These are phyloP conservation scores for Selenicereus undatus DNA, from an alignment of 148 eudicot species.

Conservation along the genomic window DNA sequence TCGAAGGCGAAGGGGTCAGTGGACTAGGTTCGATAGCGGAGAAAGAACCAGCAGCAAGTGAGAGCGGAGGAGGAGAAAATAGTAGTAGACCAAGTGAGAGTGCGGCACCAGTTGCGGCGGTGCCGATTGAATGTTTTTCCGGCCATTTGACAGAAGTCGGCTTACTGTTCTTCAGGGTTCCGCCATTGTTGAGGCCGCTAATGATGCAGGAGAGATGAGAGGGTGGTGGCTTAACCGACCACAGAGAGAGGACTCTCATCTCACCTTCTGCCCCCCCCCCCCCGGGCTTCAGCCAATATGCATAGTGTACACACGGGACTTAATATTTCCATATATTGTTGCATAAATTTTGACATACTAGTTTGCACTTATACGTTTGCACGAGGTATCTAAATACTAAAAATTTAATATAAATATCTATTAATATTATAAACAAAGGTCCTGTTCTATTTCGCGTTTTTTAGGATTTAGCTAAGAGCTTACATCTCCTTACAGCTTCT, in stretches of 20 bases:
- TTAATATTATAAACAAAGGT: no score
- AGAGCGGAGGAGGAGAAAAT: conserved; percentile 41
- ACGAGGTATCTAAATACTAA: no score
- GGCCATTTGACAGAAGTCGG: conserved; percentile 23
- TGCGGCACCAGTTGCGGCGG: conserved; percentile 36
- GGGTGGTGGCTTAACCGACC: conserved; percentile 10
- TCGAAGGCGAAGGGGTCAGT: background rate
- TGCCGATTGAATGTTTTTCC: conserved; percentile 27
- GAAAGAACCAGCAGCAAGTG: conserved; percentile 26
- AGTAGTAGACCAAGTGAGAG: conserved; percentile 40
- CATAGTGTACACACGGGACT: no score
- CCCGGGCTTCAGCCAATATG: no score
- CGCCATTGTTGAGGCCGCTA: background rate
- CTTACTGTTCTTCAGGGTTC: background rate
- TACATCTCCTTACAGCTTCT: no score
- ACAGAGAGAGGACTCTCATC: conserved; percentile 27
- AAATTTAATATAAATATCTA: no score
- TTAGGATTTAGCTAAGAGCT: no score
- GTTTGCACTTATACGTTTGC: no score
- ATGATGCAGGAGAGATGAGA: background rate
- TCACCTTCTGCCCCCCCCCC: background rate
- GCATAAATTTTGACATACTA: no score
- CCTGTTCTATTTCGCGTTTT: no score
- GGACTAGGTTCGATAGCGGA: conserved; percentile 2
- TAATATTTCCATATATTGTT: no score